Evolutionary conservation across 129 eudicot genomes (phyloP).

Genomic region (sunflower (Helianthus annuus)): DNA sequence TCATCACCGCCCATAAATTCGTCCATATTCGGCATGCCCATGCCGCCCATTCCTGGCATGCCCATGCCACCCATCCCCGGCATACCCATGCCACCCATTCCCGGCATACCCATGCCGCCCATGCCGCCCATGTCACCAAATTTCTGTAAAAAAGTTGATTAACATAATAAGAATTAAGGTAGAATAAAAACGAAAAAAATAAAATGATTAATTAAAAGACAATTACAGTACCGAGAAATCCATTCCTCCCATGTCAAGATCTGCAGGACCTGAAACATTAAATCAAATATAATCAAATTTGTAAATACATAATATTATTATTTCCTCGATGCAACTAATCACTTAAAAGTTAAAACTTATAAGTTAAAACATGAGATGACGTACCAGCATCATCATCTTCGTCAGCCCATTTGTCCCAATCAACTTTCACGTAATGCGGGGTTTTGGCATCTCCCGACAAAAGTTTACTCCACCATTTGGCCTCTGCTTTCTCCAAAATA

Average conservation of each 20-base stretch:
- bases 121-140: slow-evolving; percentile 52
- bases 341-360: not conserved
- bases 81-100: slow-evolving; percentile 21
- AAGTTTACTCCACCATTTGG: slow-evolving; percentile 86
- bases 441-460: slow-evolving; percentile 67
- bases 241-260: slow-evolving; percentile 70
- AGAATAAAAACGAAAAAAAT: not conserved
- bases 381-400: slow-evolving; percentile 90
- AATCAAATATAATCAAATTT: not conserved
- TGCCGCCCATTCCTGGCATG: slow-evolving; percentile 20
- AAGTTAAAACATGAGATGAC: not conserved
- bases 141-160: slow-evolving; percentile 38
- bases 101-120: slow-evolving; percentile 35
- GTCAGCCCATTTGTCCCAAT: slow-evolving; percentile 99
- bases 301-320: too few relatives aligned
- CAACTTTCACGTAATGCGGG: slow-evolving; percentile 90
- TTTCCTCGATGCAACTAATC: not conserved
- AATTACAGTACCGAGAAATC: slow-evolving; percentile 75
- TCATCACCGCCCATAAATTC: slow-evolving; percentile 48
- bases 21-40: slow-evolving; percentile 42
- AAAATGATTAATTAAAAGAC: not conserved
- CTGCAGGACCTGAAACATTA: slow-evolving; percentile 46
- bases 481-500: slow-evolving; percentile 78
- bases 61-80: slow-evolving; percentile 37
- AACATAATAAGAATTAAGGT: not conserved